Percentiles rank a stretch among this genome's conserved stretches.
Conservation (phyloP, 352 stramenopile genomes). For the Phytophthora agathidicida region DNA sequence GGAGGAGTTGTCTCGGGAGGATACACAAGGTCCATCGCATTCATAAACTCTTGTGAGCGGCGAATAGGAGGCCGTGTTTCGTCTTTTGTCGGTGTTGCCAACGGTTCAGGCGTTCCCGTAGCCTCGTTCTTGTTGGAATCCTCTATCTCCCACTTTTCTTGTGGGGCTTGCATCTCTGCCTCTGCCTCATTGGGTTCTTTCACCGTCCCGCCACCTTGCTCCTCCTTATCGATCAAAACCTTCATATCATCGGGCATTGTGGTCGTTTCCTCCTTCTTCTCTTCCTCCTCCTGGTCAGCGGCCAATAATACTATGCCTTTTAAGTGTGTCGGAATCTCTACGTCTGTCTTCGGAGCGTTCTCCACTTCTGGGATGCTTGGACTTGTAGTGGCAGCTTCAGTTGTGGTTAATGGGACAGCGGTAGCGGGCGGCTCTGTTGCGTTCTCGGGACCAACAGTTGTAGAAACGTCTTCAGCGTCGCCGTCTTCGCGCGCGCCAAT, state of each 20-base stretch:
- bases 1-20: slow-evolving; percentile 20
- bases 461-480: neutral
- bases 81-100: neutral
- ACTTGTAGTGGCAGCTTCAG: neutral
- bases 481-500: slow-evolving; percentile 9
- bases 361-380: neutral
- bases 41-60: slow-evolving; percentile 19
- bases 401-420: neutral
- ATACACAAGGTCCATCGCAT: slow-evolving; percentile 31
- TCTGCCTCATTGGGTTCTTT: slow-evolving; percentile 18
- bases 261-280: slow-evolving; percentile 3
- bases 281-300: neutral
- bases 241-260: neutral
- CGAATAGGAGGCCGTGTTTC: slow-evolving; percentile 15
- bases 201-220: neutral
- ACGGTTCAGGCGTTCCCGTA: slow-evolving; percentile 1
- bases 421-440: neutral
- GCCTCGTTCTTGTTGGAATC: slow-evolving; percentile 4
- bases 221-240: neutral
- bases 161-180: slow-evolving; percentile 20
- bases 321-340: slow-evolving; percentile 8
- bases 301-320: slow-evolving; percentile 12
- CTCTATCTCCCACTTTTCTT: slow-evolving; percentile 23
- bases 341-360: neutral
- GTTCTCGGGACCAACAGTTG: neutral